These are phyloP conservation scores for Mallotus repandus DNA, from an alignment of 441 rosid genomes.

Conservation along the genomic window DNA sequence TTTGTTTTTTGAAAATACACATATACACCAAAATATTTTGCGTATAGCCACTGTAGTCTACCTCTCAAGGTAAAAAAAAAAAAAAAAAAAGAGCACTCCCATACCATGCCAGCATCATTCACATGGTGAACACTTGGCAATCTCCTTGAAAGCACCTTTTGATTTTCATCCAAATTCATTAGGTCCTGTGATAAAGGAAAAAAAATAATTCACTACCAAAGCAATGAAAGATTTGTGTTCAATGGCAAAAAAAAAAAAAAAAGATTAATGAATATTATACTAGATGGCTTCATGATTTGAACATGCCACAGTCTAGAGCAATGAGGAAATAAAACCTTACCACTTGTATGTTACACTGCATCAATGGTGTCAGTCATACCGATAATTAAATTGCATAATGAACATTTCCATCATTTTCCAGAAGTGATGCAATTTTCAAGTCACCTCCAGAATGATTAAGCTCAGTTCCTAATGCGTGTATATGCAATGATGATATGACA, in stretches of 20 bases:
- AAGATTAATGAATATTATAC: constrained; percentile 9
- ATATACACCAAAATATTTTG: not conserved
- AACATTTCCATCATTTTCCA: constrained; percentile 17
- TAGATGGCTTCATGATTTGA: not conserved
- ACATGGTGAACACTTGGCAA: constrained; percentile 76
- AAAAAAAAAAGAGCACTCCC: not conserved
- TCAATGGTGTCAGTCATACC: not conserved
- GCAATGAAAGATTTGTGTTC: constrained; percentile 9
- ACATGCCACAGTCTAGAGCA: not conserved
- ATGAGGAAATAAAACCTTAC: not conserved
- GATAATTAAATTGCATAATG: not conserved
- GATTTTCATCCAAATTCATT: constrained; percentile 77
- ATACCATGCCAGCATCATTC: constrained; percentile 76
- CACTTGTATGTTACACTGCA: not conserved
- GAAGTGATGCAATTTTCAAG: not conserved
- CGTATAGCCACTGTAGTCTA: not conserved
- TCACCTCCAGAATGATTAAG: constrained; percentile 3
- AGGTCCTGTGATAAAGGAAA: constrained; percentile 54
- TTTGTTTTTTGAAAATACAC: not conserved
- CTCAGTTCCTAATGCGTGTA: constrained; percentile 1
- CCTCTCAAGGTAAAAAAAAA: not conserved
- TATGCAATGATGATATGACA: constrained; percentile 10
- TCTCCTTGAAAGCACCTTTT: constrained; percentile 72
- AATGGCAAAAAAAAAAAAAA: not conserved
- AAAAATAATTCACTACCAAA: constrained; percentile 9